Conservation (phyloP, 2,329 filamentous ascomycete species). For the Tolypocladium pustulatum region DNA sequence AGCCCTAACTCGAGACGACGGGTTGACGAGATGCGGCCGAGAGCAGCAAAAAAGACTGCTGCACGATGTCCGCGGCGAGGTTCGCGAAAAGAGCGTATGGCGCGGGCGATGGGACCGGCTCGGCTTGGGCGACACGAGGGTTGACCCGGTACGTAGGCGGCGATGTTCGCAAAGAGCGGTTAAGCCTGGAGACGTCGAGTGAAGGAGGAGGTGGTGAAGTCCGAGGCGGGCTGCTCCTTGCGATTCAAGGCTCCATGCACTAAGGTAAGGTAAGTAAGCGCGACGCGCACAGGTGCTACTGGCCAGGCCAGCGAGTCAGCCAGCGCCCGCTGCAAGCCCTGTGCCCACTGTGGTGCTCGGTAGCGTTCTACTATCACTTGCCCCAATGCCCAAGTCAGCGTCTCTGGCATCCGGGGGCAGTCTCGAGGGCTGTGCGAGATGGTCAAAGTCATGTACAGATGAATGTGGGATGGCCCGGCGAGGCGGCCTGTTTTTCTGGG, state of each 20-base stretch:
- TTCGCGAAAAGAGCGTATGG: background rate
- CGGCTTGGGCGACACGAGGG: background rate
- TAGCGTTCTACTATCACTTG: background rate
- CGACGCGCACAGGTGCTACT: slow-evolving; percentile 23
- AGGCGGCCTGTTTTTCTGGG: background rate
- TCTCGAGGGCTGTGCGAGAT: background rate
- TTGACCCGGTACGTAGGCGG: background rate
- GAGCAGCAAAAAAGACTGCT: background rate
- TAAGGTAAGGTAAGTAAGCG: slow-evolving; percentile 28
- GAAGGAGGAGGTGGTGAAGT: background rate
- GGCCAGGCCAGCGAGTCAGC: slow-evolving; percentile 21
- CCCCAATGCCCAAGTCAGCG: background rate
- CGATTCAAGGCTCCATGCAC: slow-evolving; percentile 8
- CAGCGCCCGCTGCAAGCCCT: background rate
- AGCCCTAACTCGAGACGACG: background rate
- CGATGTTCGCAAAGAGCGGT: background rate
- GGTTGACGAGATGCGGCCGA: background rate
- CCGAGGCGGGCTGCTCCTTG: background rate
- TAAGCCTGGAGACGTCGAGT: background rate
- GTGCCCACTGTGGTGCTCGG: slow-evolving; percentile 4
- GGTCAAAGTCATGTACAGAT: no score
- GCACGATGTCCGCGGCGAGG: background rate
- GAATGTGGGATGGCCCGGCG: background rate
- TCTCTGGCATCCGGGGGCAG: background rate
- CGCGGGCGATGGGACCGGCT: background rate